Percentiles rank a stretch among this genome's conserved stretches.
These are phyloP conservation scores for Mycena vulgaris DNA, from an alignment of 768 basidiomycete species.

Conservation along the genomic window DNA sequence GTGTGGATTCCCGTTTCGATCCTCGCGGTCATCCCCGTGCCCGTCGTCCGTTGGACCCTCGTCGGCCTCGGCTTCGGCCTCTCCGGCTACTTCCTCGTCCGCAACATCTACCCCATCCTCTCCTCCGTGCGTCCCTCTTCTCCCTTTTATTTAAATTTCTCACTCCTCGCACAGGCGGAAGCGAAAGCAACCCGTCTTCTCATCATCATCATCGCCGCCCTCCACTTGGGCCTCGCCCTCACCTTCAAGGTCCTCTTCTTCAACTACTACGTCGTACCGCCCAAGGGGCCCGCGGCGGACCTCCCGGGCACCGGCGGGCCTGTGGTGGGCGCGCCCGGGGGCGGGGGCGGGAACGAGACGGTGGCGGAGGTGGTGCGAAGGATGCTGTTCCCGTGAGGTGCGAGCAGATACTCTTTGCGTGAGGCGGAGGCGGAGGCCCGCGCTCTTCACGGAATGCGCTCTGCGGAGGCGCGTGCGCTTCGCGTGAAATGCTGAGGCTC, in stretches of 20 bases:
- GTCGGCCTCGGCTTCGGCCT: constrained; percentile 80
- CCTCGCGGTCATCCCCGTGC: constrained; percentile 88
- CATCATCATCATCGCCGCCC: constrained; percentile 78
- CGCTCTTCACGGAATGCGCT: no score
- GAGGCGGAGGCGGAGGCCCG: no score
- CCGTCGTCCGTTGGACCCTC: constrained; percentile 86
- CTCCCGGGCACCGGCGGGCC: constrained; percentile 1
- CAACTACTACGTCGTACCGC: constrained; percentile 64
- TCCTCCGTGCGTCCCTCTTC: constrained; percentile 71
- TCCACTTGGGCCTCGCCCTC: constrained; percentile 88
- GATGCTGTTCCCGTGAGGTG: no score
- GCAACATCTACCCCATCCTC: constrained; percentile 92
- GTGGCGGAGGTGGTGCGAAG: no score
- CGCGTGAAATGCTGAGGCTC: no score
- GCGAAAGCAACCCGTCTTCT: constrained; percentile 89
- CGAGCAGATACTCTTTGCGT: no score
- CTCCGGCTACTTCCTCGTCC: constrained; percentile 90
- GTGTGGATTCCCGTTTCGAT: constrained; percentile 94
- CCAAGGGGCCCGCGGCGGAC: background rate
- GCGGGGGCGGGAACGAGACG: no score
- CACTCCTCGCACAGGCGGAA: constrained; percentile 71
- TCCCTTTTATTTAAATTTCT: constrained; percentile 1
- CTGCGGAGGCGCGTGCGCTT: no score
- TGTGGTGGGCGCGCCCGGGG: background rate
- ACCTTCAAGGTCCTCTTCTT: constrained; percentile 87